A percentile compares a stretch with the other conserved stretches of the same genome.
phyloP scores from a whole-genome alignment of 768 basidiomycete species.

The Tulasnella sp. region DNA sequence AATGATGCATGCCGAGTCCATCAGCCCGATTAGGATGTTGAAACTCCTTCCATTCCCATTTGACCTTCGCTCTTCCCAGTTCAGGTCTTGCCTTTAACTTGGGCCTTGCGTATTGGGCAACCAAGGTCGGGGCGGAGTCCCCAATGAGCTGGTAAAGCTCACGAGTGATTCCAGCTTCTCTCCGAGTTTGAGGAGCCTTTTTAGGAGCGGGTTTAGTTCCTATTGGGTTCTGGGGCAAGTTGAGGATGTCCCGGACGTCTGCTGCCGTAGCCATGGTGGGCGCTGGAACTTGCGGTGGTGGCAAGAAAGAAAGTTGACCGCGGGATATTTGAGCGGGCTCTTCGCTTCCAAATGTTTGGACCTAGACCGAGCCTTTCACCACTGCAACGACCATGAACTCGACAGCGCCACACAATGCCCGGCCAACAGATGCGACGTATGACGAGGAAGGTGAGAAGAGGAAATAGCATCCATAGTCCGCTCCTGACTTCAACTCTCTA shows the following conservation, averaged over 20 bases:
- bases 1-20: slow-evolving; percentile 66
- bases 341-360: neutral
- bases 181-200: slow-evolving; percentile 37
- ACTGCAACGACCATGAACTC: neutral
- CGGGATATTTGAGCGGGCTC: neutral
- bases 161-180: slow-evolving; percentile 85
- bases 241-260: slow-evolving; percentile 79
- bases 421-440: neutral
- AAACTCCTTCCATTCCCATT: slow-evolving; percentile 76
- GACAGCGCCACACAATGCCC: neutral
- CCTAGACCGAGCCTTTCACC: neutral
- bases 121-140: slow-evolving; percentile 80
- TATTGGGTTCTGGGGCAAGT: slow-evolving; percentile 44
- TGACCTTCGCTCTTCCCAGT: slow-evolving; percentile 53
- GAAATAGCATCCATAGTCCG: slow-evolving; percentile 15
- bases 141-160: slow-evolving; percentile 94
- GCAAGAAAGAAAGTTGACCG: slow-evolving; percentile 7
- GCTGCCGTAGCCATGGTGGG: slow-evolving; percentile 38
- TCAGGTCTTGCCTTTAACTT: slow-evolving; percentile 82
- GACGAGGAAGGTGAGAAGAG: slow-evolving; percentile 27
- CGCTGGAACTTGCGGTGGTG: neutral
- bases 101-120: slow-evolving; percentile 69
- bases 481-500: slow-evolving; percentile 28
- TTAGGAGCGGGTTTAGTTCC: slow-evolving; percentile 47
- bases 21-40: slow-evolving; percentile 64